phyloP scores from a whole-genome alignment of 2,329 filamentous ascomycete genomes.

The Penicillium capsulatum region DNA sequence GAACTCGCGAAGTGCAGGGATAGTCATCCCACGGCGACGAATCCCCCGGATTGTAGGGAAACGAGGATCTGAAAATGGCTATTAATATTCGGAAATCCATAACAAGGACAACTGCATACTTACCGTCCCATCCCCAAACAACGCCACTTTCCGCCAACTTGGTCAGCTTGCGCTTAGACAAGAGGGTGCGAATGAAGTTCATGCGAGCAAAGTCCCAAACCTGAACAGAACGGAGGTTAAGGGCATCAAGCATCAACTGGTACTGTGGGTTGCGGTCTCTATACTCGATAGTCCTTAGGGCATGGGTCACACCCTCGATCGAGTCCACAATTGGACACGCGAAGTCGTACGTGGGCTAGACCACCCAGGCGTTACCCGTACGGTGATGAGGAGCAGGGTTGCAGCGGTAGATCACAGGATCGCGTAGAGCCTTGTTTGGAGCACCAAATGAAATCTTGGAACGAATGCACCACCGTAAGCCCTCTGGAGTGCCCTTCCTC shows the following conservation, averaged over 20 bases:
- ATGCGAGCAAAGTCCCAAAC: slow-evolving; percentile 53
- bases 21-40: slow-evolving; percentile 47
- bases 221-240: slow-evolving; percentile 45
- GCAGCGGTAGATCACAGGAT: slow-evolving; percentile 96
- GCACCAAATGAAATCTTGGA: slow-evolving; percentile 90
- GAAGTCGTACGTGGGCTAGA: slow-evolving; percentile 65
- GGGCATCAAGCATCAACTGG: slow-evolving; percentile 48
- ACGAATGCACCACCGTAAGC: slow-evolving; percentile 81
- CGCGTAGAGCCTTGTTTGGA: slow-evolving; percentile 91
- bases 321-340: slow-evolving; percentile 61
- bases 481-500: slow-evolving; percentile 78
- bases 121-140: slow-evolving; percentile 52
- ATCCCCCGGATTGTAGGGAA: slow-evolving; percentile 52
- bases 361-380: slow-evolving; percentile 61
- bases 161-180: slow-evolving; percentile 51
- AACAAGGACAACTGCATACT: too few species aligned
- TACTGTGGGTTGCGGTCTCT: slow-evolving; percentile 51
- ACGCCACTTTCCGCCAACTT: slow-evolving; percentile 47
- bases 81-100: too few species aligned
- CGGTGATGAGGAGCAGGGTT: slow-evolving; percentile 64
- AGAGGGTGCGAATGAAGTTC: slow-evolving; percentile 50
- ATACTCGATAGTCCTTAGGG: slow-evolving; percentile 61
- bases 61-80: too few species aligned
- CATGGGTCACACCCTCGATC: slow-evolving; percentile 61
- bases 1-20: slow-evolving; percentile 48